Evolutionary conservation across 2,329 filamentous ascomycete genomes (phyloP).

Genomic region (Aspergillus quadrilineatus): DNA sequence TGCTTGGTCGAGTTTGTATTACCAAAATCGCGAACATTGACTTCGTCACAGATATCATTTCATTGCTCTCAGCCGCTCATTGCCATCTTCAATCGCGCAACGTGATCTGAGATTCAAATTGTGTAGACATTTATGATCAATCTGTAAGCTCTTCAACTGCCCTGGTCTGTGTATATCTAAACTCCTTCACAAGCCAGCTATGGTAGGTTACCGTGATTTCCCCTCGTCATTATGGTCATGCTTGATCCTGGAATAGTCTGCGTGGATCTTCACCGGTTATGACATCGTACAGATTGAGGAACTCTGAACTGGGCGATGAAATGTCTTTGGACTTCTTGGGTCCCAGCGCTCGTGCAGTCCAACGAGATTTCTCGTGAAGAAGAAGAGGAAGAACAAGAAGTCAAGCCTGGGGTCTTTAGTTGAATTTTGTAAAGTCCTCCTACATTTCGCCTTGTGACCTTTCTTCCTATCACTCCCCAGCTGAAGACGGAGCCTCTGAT

Average conservation of each 20-base stretch:
- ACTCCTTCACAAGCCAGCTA: not conserved
- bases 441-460: no score
- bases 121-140: conserved; percentile 10
- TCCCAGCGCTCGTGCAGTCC: not conserved
- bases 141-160: conserved; percentile 6
- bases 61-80: not conserved
- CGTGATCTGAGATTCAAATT: conserved; percentile 1
- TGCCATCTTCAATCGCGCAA: not conserved
- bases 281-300: conserved; percentile 5
- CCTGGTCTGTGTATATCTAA: not conserved
- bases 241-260: conserved; percentile 2
- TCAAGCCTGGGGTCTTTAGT: no score
- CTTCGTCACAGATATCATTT: not conserved
- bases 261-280: not conserved
- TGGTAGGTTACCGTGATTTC: not conserved
- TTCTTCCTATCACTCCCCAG: no score
- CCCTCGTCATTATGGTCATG: not conserved
- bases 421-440: no score
- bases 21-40: no score
- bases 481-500: no score
- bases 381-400: no score
- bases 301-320: conserved; percentile 6
- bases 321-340: not conserved
- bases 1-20: no score
- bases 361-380: conserved; percentile 3